phyloP scores from a whole-genome alignment of 306 rosid species.

The Ormosia semicastrata region DNA sequence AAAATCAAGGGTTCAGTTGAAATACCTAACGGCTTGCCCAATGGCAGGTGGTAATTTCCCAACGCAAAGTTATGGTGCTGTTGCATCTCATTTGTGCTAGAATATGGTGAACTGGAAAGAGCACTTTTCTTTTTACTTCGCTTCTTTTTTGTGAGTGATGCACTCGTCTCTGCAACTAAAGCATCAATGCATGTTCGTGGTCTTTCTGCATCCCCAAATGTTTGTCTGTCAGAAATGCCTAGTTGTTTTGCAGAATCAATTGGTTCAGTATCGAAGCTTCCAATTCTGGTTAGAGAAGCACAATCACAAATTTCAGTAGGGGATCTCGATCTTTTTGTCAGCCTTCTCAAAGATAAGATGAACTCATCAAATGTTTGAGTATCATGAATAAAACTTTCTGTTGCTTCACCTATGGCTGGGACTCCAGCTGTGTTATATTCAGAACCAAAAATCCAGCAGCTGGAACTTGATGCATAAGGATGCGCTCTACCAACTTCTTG shows the following conservation, averaged over 20 bases:
- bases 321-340: slow-evolving; percentile 48
- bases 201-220: slow-evolving; percentile 23
- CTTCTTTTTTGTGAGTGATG: slow-evolving; percentile 53
- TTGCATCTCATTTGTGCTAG: slow-evolving; percentile 35
- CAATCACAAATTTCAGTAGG: slow-evolving; percentile 32
- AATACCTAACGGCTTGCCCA: slow-evolving; percentile 53
- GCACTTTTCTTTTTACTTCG: slow-evolving; percentile 44
- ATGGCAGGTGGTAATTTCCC: slow-evolving; percentile 34
- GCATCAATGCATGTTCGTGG: slow-evolving; percentile 43
- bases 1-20: not conserved
- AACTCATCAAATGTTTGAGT: slow-evolving; percentile 37
- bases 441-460: slow-evolving; percentile 33
- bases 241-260: slow-evolving; percentile 32
- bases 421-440: slow-evolving; percentile 22
- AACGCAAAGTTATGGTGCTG: slow-evolving; percentile 25
- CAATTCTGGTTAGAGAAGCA: slow-evolving; percentile 38
- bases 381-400: slow-evolving; percentile 13
- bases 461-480: slow-evolving; percentile 35
- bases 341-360: slow-evolving; percentile 31
- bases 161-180: slow-evolving; percentile 34
- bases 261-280: slow-evolving; percentile 28
- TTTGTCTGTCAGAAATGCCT: slow-evolving; percentile 20
- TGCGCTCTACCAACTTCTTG: slow-evolving; percentile 23
- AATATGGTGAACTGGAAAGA: slow-evolving; percentile 30
- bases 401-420: slow-evolving; percentile 20